Evolutionary conservation across 164 flowering plant genomes (phyloP).

Genomic region (Umbilicus rupestris): DNA sequence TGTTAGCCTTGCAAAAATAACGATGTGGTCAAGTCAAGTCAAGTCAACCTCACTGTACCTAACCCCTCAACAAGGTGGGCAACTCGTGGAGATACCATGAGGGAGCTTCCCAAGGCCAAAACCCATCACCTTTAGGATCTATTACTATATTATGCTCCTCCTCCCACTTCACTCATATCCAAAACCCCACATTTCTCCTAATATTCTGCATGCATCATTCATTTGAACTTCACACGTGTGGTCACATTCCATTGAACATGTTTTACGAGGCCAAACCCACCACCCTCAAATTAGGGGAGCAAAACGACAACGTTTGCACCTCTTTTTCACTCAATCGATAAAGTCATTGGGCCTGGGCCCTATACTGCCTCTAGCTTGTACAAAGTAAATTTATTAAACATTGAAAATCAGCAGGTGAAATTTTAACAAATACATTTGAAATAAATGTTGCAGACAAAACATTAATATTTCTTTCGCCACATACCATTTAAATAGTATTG

Average conservation of each 20-base stretch:
- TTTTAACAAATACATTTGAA: too few species aligned
- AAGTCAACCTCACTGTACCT: too few species aligned
- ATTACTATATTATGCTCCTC: too few species aligned
- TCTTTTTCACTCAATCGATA: not conserved
- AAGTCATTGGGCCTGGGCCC: not conserved
- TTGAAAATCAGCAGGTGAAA: not conserved
- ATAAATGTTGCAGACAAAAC: not conserved
- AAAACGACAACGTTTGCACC: not conserved
- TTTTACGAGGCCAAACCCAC: not conserved
- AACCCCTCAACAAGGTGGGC: too few species aligned
- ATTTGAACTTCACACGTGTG: conserved; percentile 7
- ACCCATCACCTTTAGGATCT: too few species aligned
- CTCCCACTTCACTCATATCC: too few species aligned
- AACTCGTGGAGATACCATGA: conserved; percentile 5
- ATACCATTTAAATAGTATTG: not conserved
- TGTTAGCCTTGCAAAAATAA: too few species aligned
- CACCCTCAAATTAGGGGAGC: not conserved
- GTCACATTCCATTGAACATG: not conserved
- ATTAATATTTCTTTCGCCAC: not conserved
- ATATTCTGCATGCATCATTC: too few species aligned
- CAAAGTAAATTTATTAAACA: not conserved
- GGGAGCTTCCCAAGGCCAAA: conserved; percentile 8
- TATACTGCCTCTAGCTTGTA: not conserved
- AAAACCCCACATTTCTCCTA: too few species aligned
- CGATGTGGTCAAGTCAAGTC: too few species aligned